Base-by-base conservation (phyloP, 2,329 filamentous ascomycete genomes). In the Claviceps africana region DNA sequence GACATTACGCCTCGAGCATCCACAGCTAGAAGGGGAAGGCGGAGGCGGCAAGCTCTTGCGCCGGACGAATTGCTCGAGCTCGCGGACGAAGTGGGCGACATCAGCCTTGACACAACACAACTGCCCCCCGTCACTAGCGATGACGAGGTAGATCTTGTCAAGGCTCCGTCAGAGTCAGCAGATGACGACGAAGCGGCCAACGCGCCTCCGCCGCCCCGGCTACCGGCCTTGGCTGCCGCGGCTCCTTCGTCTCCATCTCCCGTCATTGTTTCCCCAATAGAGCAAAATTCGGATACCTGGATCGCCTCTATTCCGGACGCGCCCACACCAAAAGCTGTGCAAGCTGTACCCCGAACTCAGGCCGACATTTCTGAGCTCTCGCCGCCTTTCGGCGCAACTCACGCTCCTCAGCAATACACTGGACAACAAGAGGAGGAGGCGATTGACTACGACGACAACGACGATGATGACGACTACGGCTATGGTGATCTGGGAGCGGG, bases 231-330 rank as follows among this genome's bases (percentile, higher is more conserved):
- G 21, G 28, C 51, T n/a, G 4, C 42, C 19, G 48, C 50, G 3
- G 50, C 47, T 31, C 54, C 54, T 13, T 47, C 52, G 39, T 53
- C 42, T 30, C 52, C 53, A n/a, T 48, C 54, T 9, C 49, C 50
- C 2, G 50, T 51, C 11, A 49, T 51, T 15, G 55, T 56, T 3
- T 55, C 50, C 6, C 19, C 30, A 4, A 37, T 25, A 30, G 62
- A 61, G 25, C 51, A 61, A 25, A 63, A 70, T 37, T 70, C 70
- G 0, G 72, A 75, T 57, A 68, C 74, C 21, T 75, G 72, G 72
- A 69, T 75, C 59, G 65, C 66, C 30, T 69, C 68, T 7, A 45
- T 71, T 39, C 68, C 67, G 1, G 63, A 72, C 42, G 62, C 70
- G 33, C 59, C 61, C 15, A 70, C 68, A 0, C 70, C 70, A 9